Evolutionary conservation across 2,329 filamentous ascomycete species (phyloP).

Genomic region (Arthroderma sp.): DNA sequence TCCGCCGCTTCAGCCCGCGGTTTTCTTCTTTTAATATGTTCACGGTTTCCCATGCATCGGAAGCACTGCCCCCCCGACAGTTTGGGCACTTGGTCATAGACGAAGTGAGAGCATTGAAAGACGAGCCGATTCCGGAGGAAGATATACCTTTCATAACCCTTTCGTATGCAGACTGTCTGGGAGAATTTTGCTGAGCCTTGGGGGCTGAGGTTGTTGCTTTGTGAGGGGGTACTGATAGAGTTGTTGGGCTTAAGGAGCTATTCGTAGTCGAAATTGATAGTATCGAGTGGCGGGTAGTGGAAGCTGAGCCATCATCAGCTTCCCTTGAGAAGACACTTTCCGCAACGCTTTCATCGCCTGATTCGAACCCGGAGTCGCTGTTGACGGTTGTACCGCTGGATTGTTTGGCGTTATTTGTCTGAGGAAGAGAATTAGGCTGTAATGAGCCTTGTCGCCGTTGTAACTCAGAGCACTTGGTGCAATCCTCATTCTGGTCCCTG

Average conservation of each 20-base stretch:
- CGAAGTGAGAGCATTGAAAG: slow-evolving; percentile 16
- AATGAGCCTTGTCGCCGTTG: slow-evolving; percentile 1
- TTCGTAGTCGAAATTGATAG: slow-evolving; percentile 21
- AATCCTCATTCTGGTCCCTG: background rate
- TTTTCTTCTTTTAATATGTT: slow-evolving; percentile 44
- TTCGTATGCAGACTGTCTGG: slow-evolving; percentile 27
- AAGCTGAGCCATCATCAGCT: slow-evolving; percentile 22
- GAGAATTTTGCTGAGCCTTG: slow-evolving; percentile 5
- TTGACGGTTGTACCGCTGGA: slow-evolving; percentile 28
- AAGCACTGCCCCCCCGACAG: slow-evolving; percentile 28
- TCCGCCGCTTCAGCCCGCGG: slow-evolving; percentile 36
- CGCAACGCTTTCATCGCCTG: slow-evolving; percentile 40
- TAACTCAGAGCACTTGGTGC: background rate
- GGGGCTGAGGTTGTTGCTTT: slow-evolving; percentile 17
- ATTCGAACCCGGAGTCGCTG: slow-evolving; percentile 48
- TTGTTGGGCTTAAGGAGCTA: slow-evolving; percentile 6
- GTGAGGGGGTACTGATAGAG: slow-evolving; percentile 14
- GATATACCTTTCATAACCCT: slow-evolving; percentile 31
- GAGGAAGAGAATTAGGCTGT: background rate
- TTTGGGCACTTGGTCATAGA: slow-evolving; percentile 24
- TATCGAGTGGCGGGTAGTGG: slow-evolving; percentile 22
- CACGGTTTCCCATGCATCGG: slow-evolving; percentile 42
- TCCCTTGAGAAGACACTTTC: slow-evolving; percentile 35
- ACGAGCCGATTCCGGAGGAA: slow-evolving; percentile 21
- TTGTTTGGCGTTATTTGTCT: slow-evolving; percentile 11